These are phyloP conservation scores for Musa acuminata DNA, from an alignment of 176 grass and related monocot species.

Conservation along the genomic window DNA sequence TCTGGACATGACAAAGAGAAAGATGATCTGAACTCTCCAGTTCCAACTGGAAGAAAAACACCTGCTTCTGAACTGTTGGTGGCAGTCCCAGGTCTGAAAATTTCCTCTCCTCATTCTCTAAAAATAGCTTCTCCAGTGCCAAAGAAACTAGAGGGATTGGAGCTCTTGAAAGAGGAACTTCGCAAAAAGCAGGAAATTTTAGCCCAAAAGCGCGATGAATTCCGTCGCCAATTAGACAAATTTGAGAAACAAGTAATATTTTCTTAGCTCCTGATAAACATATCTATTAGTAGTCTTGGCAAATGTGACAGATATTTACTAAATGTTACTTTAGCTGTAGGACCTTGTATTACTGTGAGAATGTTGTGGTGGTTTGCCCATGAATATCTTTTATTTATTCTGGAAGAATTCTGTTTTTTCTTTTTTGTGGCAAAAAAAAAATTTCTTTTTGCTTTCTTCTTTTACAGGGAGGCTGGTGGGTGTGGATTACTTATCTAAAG, in stretches of 20 bases:
- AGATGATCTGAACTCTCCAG: constrained; percentile 44
- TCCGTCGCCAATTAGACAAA: constrained; percentile 74
- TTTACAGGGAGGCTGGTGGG: too few species aligned
- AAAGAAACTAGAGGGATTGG: constrained; percentile 74
- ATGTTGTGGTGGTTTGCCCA: not conserved
- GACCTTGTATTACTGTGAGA: not conserved
- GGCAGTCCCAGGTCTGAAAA: constrained; percentile 33
- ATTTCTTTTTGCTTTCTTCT: too few species aligned
- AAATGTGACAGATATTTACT: not conserved
- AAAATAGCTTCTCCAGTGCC: constrained; percentile 32
- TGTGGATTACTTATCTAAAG: too few species aligned
- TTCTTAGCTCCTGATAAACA: constrained; percentile 11
- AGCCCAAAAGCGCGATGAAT: constrained; percentile 82
- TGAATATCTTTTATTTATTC: too few species aligned
- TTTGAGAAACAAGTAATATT: constrained; percentile 65
- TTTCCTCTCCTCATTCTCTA: constrained; percentile 29
- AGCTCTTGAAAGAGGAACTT: constrained; percentile 67
- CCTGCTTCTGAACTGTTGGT: constrained; percentile 36
- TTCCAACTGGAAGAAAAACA: constrained; percentile 37
- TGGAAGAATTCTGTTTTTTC: too few species aligned
- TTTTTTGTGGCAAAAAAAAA: too few species aligned
- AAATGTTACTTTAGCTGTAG: not conserved
- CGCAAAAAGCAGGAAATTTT: constrained; percentile 93
- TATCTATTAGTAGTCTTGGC: not conserved
- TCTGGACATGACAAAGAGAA: constrained; percentile 40